phyloP scores from a whole-genome alignment of 192 early-diverging fungal genomes.

The Coemansia asiatica region DNA sequence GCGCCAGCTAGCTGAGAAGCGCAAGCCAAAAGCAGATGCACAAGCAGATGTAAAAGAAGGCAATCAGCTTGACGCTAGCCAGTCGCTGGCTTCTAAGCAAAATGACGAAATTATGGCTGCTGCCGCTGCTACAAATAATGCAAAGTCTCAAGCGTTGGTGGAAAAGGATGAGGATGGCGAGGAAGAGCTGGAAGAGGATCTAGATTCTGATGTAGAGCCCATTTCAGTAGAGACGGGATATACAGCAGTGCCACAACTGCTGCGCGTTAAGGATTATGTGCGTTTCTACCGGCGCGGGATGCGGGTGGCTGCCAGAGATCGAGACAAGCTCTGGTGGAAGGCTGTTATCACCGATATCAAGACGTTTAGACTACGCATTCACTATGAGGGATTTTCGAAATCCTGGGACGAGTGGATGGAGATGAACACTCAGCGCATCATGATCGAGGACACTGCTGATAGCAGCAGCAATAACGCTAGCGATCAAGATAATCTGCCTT shows the following conservation, averaged over 20 bases:
- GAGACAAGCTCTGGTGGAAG: conserved; percentile 61
- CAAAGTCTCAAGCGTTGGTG: not conserved
- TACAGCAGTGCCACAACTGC: conserved; percentile 36
- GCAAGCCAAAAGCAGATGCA: conserved; percentile 1
- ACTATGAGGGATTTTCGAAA: conserved; percentile 58
- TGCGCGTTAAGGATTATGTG: conserved; percentile 53
- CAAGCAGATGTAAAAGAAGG: conserved; percentile 4
- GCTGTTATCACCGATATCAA: conserved; percentile 60
- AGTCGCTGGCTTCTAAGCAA: not conserved
- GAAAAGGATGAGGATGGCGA: not conserved
- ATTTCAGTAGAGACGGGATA: conserved; percentile 44
- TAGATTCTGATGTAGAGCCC: conserved; percentile 28
- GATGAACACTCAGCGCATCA: conserved; percentile 64
- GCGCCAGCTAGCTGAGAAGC: conserved; percentile 6
- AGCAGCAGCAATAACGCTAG: not conserved
- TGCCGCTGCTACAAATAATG: not conserved
- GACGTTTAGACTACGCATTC: conserved; percentile 60
- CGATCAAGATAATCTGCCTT: not conserved
- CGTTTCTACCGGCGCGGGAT: conserved; percentile 37
- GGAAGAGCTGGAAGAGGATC: not conserved
- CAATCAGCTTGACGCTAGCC: not conserved
- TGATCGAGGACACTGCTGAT: conserved; percentile 25
- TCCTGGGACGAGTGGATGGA: conserved; percentile 69
- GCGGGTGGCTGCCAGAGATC: conserved; percentile 60
- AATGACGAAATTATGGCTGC: not conserved